These are phyloP conservation scores for Ganoderma lingzhi DNA, from an alignment of 1,284 basidiomycete genomes.

Conservation along the genomic window DNA sequence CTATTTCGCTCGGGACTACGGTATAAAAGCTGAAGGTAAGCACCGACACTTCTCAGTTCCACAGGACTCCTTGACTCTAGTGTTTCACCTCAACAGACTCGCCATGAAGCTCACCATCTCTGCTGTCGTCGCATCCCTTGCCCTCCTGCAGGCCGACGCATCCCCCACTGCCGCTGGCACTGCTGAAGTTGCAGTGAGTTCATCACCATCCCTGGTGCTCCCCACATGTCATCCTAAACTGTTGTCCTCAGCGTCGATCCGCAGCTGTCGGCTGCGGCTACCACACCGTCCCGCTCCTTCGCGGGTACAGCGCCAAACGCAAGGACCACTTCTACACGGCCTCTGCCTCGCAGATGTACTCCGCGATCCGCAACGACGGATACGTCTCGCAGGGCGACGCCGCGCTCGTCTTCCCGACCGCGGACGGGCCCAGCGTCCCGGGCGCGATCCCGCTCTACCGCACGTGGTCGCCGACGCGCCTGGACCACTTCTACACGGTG, in stretches of 20 bases:
- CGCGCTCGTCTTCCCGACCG: conserved; percentile 14
- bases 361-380: conserved; percentile 15
- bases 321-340: conserved; percentile 32
- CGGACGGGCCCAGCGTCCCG: neutral
- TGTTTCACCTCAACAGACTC: neutral
- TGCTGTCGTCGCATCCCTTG: neutral
- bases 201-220: no score
- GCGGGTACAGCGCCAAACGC: conserved; percentile 13
- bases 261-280: neutral
- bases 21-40: neutral
- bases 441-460: conserved; percentile 22
- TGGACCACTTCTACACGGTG: conserved; percentile 20
- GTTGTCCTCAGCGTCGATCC: no score
- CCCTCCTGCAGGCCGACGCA: conserved; percentile 4
- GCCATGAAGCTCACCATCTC: conserved; percentile 11
- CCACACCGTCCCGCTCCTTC: conserved; percentile 22
- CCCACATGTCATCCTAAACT: no score
- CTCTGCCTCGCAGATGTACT: conserved; percentile 16
- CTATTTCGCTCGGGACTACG: neutral
- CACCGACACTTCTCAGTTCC: neutral
- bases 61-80: neutral
- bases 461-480: neutral
- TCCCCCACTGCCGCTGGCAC: conserved; percentile 16
- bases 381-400: conserved; percentile 26
- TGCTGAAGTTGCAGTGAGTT: no score